Percentiles rank a stretch among this genome's conserved stretches.
Conservation (phyloP, 805 yeast genomes). For the Wickerhamiella nectarea region DNA sequence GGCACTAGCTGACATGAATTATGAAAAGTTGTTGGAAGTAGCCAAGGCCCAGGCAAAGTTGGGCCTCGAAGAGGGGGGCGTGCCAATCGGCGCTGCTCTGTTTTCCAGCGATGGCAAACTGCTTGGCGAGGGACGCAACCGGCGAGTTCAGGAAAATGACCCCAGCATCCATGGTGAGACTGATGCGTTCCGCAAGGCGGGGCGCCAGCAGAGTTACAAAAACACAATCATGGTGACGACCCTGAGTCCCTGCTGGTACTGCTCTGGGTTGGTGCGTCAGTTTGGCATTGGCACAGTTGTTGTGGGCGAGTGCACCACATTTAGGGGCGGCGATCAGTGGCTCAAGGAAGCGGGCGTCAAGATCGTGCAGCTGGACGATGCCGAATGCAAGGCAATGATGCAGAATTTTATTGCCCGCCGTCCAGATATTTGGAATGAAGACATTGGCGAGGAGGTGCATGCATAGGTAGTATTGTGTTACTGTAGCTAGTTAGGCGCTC, state of each 20-base stretch:
- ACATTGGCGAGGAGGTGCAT: slow-evolving; percentile 24
- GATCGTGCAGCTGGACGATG: slow-evolving; percentile 25
- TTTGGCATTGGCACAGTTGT: slow-evolving; percentile 83
- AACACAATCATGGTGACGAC: slow-evolving; percentile 86
- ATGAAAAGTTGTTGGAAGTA: slow-evolving; percentile 20
- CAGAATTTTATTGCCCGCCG: slow-evolving; percentile 50
- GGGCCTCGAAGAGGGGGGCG: slow-evolving; percentile 69
- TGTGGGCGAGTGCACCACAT: slow-evolving; percentile 76
- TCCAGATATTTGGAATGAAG: slow-evolving; percentile 30
- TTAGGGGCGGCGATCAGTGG: slow-evolving; percentile 71
- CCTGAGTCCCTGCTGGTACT: slow-evolving; percentile 87
- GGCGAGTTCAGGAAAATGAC: slow-evolving; percentile 72
- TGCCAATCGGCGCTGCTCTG: slow-evolving; percentile 75
- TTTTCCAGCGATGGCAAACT: slow-evolving; percentile 64
- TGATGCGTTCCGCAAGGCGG: slow-evolving; percentile 78
- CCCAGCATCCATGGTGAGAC: slow-evolving; percentile 89
- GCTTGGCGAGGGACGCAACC: slow-evolving; percentile 80
- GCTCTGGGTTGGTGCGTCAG: slow-evolving; percentile 82
- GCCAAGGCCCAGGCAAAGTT: slow-evolving; percentile 26
- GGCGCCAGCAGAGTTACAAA: slow-evolving; percentile 66
- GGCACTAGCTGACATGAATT: slow-evolving; percentile 15
- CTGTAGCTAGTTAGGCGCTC: too few species aligned
- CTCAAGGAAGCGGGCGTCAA: slow-evolving; percentile 49
- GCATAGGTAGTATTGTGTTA: too few species aligned
- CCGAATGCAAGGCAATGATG: slow-evolving; percentile 46